Evolutionary conservation across 1,284 basidiomycete genomes (phyloP).

Genomic region (Phellinidium pouzarii): DNA sequence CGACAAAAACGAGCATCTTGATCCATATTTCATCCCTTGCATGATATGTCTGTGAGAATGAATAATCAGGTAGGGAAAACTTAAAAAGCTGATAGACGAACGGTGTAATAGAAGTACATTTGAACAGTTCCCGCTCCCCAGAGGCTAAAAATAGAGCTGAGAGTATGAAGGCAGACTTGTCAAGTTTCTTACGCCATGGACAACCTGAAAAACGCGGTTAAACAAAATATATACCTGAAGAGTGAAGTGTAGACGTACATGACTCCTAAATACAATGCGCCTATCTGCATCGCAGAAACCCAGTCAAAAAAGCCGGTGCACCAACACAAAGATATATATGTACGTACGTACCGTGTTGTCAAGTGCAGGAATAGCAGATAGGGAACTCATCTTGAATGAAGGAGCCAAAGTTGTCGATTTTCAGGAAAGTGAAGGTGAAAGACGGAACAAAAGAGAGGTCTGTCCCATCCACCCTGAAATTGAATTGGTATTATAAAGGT

Average conservation of each 20-base stretch:
- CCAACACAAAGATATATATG: not conserved
- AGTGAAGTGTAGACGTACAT: not conserved
- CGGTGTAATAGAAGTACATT: constrained; percentile 9
- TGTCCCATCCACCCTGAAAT: not conserved
- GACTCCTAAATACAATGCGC: constrained; percentile 1
- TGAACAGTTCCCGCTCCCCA: constrained; percentile 11
- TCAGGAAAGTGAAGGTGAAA: not conserved
- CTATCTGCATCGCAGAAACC: not conserved
- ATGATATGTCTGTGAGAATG: not conserved
- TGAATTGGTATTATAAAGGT: too few relatives aligned
- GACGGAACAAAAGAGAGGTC: not conserved
- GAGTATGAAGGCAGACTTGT: not conserved
- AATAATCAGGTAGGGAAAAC: not conserved
- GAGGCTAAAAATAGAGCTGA: not conserved
- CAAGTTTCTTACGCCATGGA: not conserved
- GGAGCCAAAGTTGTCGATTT: not conserved
- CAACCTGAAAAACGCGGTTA: not conserved
- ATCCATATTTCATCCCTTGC: not conserved
- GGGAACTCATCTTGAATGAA: not conserved
- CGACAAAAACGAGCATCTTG: not conserved
- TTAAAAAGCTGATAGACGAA: not conserved
- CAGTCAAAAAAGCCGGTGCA: not conserved
- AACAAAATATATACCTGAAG: not conserved
- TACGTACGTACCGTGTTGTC: constrained; percentile 7
- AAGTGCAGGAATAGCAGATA: not conserved